phyloP scores from a whole-genome alignment of 805 yeast genomes.

The Saccharomycopsis capsularis region DNA sequence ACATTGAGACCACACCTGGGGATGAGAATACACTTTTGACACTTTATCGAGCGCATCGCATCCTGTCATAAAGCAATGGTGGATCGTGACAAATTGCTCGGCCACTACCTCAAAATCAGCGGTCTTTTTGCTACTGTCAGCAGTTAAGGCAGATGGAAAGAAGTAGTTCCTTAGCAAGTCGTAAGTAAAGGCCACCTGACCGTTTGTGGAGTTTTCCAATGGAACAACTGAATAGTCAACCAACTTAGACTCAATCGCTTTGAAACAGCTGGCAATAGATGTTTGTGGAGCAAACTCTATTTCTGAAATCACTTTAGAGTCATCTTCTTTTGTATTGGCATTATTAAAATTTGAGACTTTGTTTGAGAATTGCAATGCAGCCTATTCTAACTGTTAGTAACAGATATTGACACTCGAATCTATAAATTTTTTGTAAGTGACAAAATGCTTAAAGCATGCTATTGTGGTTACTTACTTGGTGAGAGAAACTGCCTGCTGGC shows the following conservation, averaged over 20 bases:
- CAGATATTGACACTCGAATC: too few relatives aligned
- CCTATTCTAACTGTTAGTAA: slow-evolving; percentile 28
- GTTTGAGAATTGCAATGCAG: slow-evolving; percentile 38
- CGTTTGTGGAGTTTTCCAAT: slow-evolving; percentile 90
- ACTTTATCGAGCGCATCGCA: slow-evolving; percentile 40
- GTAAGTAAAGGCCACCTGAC: slow-evolving; percentile 81
- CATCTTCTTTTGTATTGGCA: slow-evolving; percentile 24
- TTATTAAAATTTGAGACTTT: slow-evolving; percentile 26
- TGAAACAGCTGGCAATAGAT: slow-evolving; percentile 57
- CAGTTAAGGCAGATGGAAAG: slow-evolving; percentile 22
- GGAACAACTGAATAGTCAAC: slow-evolving; percentile 80
- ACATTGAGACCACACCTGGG: slow-evolving; percentile 98
- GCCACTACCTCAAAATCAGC: slow-evolving; percentile 48
- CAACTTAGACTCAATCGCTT: slow-evolving; percentile 35
- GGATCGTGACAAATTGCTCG: slow-evolving; percentile 77
- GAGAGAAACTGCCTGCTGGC: slow-evolving; percentile 89
- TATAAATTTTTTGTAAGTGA: slow-evolving; percentile 1
- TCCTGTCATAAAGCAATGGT: slow-evolving; percentile 61
- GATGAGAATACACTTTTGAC: slow-evolving; percentile 73
- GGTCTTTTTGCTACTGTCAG: neutral
- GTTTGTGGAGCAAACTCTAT: slow-evolving; percentile 26
- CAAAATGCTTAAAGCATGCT: slow-evolving; percentile 17
- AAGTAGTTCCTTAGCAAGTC: slow-evolving; percentile 72
- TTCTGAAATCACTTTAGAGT: slow-evolving; percentile 16
- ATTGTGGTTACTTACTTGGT: slow-evolving; percentile 45